Evolutionary conservation across 768 basidiomycete genomes (phyloP), one percentile per base, ranked within the genome.

Genomic region (Exidia glandulosa): DNA sequence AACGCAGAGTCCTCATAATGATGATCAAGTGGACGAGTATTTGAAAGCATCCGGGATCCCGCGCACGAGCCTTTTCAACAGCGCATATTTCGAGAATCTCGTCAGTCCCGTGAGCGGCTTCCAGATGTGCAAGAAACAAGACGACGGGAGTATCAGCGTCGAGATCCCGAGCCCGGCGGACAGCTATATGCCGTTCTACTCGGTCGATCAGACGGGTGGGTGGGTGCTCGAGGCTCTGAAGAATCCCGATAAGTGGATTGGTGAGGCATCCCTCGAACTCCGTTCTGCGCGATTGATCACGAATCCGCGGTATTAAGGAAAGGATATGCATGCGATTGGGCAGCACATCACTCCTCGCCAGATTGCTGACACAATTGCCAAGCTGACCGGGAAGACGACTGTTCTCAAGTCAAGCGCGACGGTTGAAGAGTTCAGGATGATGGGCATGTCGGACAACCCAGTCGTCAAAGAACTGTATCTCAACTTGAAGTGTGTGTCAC

Each of bases 21-120:
- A 14, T 6, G 23, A 14, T 6, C 23, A 36, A 32, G 59, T 62
- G 6, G 56, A 60, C 48, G 62, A 62, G 27, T 62, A 62, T 41
- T 59, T 62, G 19, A 48, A 45, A 25, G 36, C 34, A 1, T 56
- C 55, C 16, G 59, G 59, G 16, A 2, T 62, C 27, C 62, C 62
- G 2, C 32, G 56, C 27, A 62, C 62, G 5, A 57, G 55, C 32
- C 55, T 52, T 29, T 27, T 19, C 50, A 54, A 54, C 50, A 27
- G 7, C n/a, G 6, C 19, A 1, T 54, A 54, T 19, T 29, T 27
- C 10, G 50, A 54, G 50, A 54, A 29, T 19, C 19, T 54, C 50
- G 7, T n/a, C 6, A 29, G 23, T 19, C 41, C 12, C 23, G 12
- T 45, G 41, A 10, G 16, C 16, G 6, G 12, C 41, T 23, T 19